Conservation (phyloP, 2,329 filamentous ascomycete species). For the Penicillium sp. region DNA sequence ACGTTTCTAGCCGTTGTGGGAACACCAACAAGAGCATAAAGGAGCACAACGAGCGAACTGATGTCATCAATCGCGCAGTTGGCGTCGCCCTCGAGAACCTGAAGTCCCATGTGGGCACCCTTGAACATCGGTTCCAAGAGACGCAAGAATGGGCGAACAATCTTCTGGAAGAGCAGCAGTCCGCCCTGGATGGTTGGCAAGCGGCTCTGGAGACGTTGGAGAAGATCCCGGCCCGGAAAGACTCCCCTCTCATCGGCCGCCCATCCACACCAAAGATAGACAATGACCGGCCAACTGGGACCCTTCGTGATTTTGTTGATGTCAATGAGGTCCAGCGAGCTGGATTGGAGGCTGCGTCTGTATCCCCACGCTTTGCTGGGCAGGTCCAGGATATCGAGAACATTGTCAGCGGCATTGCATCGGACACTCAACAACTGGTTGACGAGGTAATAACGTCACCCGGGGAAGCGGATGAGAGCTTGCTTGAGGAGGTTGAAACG, state of each 20-base stretch:
- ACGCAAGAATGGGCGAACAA: constrained; percentile 48
- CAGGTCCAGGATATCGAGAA: constrained; percentile 63
- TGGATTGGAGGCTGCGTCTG: constrained; percentile 60
- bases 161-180: constrained; percentile 44
- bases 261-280: constrained; percentile 42
- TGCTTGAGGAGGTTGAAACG: constrained; percentile 81
- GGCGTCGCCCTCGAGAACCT: constrained; percentile 80
- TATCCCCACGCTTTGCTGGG: constrained; percentile 59
- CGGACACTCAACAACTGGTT: constrained; percentile 47
- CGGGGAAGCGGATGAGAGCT: constrained; percentile 62
- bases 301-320: constrained; percentile 74
- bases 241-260: constrained; percentile 42
- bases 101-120: constrained; percentile 46
- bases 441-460: constrained; percentile 50
- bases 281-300: constrained; percentile 51
- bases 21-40: constrained; percentile 62
- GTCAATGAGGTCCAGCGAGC: constrained; percentile 69
- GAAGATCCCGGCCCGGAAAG: constrained; percentile 43
- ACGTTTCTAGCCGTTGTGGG: constrained; percentile 66
- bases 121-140: constrained; percentile 47
- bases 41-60: constrained; percentile 48
- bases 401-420: constrained; percentile 58
- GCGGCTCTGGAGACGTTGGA: constrained; percentile 37
- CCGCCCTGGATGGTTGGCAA: constrained; percentile 46
- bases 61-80: constrained; percentile 69